Evolutionary conservation across 164 flowering plant genomes (phyloP), one percentile per base, ranked within the genome.

Genomic region (Annona cherimola): DNA sequence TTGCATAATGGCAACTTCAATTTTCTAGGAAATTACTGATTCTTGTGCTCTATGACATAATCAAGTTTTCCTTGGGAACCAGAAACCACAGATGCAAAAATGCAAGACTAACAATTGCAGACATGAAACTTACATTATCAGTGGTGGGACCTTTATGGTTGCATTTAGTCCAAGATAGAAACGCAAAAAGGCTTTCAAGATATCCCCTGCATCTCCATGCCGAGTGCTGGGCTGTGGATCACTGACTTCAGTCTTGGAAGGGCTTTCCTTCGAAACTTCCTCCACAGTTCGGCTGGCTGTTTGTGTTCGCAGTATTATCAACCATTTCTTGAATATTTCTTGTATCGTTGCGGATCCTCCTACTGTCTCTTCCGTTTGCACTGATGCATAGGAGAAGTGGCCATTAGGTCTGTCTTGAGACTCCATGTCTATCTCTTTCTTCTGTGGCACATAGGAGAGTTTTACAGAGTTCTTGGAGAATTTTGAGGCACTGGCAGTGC

Each of bases 251-350:
- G 35, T 76, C 7, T 75, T 70, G 5, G 86, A 54, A 44, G 79
- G 69, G 41, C 66, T 79, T 68, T 83, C 89, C 8, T 67, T 81
- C 50, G 81, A 64, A 68, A 81, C 74, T 14, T 66, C 86, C 74
- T 87, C 79, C 12, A 57, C 76, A 43, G 50, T 73, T 77, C 83
- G 83, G 67, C 67, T 68, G 35, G 83, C 69, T 61, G 90, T 74
- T 66, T 76, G 83, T 19, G 91, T 84, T 65, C 78, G 82, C 83
- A 94, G 79, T 75, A 85, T 77, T 69, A 80, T 80, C 81, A 91
- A 78, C 98, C 97, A 90, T 79, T 81, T 87, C 78, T 78, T 83
- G 71, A 94, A 89, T 63, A 93, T 59, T 63, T 80, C 80, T 43
- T 79, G 83, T 75, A 86, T 84, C 50, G 87, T 86, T 44, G 79